Evolutionary conservation across 257 asterid species (phyloP).

Genomic region (Verbascum thapsus): DNA sequence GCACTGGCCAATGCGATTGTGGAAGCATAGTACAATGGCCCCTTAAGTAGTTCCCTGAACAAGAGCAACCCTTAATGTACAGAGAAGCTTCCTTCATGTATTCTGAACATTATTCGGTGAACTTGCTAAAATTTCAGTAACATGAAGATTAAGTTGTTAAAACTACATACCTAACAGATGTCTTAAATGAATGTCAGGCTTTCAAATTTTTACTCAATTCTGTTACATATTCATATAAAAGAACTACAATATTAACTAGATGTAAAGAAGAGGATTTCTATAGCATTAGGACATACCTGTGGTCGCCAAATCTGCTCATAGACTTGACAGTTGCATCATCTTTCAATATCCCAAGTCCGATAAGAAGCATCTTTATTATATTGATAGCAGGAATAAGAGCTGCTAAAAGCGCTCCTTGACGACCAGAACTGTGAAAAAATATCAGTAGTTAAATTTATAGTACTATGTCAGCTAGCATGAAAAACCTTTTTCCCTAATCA

Average conservation of each 20-base stretch:
- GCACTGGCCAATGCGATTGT: constrained; percentile 76
- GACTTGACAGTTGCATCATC: constrained; percentile 91
- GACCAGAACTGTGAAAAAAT: constrained; percentile 63
- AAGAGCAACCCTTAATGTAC: constrained; percentile 22
- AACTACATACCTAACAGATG: constrained; percentile 4
- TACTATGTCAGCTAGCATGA: not conserved
- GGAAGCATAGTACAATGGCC: constrained; percentile 85
- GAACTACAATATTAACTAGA: not conserved
- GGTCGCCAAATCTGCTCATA: constrained; percentile 91
- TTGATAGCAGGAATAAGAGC: constrained; percentile 71
- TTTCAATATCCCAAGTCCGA: constrained; percentile 82
- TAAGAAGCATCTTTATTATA: constrained; percentile 67
- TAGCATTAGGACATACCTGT: constrained; percentile 49
- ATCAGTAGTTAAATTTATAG: constrained; percentile 32
- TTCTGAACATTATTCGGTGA: not conserved
- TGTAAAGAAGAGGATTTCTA: not conserved
- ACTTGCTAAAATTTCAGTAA: not conserved
- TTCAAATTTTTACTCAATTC: not conserved
- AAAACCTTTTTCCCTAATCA: constrained; percentile 22
- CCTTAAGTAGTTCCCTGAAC: constrained; percentile 91
- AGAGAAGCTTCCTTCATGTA: not conserved
- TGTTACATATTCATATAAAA: not conserved
- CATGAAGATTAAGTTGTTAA: not conserved
- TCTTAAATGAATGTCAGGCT: not conserved
- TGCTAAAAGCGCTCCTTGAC: constrained; percentile 75